Evolutionary conservation across 306 rosid species (phyloP).

Genomic region (Comarum palustre): DNA sequence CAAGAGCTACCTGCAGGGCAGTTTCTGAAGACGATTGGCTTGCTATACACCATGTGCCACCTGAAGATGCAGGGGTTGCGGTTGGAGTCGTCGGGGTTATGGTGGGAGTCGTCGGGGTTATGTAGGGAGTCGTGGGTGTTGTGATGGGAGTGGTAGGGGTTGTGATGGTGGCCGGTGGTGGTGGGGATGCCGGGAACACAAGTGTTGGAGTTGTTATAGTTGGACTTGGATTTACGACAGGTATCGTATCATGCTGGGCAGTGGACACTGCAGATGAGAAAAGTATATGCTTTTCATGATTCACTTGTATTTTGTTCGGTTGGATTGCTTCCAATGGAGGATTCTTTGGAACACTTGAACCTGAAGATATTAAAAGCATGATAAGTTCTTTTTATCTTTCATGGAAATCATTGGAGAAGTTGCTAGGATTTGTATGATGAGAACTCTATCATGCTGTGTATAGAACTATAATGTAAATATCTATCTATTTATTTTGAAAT

Average conservation of each 20-base stretch:
- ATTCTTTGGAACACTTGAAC: constrained; percentile 43
- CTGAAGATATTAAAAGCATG: constrained; percentile 48
- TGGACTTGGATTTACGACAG: constrained; percentile 73
- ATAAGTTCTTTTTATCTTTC: constrained; percentile 9
- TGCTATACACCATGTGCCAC: constrained; percentile 84
- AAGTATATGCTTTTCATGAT: constrained; percentile 40
- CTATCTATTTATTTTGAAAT: not conserved
- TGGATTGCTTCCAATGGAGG: constrained; percentile 37
- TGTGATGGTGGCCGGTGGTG: constrained; percentile 24
- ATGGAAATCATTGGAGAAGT: not conserved
- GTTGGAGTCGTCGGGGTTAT: constrained; percentile 35
- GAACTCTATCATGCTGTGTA: not conserved
- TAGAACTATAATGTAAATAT: not conserved
- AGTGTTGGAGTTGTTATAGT: constrained; percentile 32
- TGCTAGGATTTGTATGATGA: not conserved
- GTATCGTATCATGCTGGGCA: constrained; percentile 49
- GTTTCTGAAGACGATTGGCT: constrained; percentile 60
- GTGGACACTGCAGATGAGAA: constrained; percentile 44
- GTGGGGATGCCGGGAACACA: constrained; percentile 4
- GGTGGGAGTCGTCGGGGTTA: constrained; percentile 16
- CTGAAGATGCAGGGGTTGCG: constrained; percentile 37
- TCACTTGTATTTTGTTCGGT: constrained; percentile 20
- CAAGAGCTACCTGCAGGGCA: constrained; percentile 81
- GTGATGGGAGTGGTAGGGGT: constrained; percentile 8
- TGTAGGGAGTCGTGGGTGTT: constrained; percentile 17